A percentile compares a stretch with the other conserved stretches of the same genome.
phyloP scores from a whole-genome alignment of 202 grass and related monocot genomes.

The Zoysia matrella region DNA sequence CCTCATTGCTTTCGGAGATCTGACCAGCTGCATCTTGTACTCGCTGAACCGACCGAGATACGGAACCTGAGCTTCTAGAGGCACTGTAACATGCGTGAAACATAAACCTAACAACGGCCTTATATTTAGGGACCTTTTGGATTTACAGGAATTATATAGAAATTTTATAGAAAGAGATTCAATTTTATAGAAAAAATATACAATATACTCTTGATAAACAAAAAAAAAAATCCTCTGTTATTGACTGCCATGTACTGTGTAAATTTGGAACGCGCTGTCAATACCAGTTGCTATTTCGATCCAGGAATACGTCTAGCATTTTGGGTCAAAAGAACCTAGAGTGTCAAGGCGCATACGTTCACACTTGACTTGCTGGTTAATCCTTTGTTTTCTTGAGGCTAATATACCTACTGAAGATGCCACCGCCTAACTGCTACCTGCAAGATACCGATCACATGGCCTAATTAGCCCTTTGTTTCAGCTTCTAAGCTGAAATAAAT shows the following conservation, averaged over 20 bases:
- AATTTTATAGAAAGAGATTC: too few relatives aligned
- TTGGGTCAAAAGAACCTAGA: not conserved
- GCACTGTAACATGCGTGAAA: not conserved
- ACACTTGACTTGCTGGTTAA: not conserved
- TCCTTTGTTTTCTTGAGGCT: not conserved
- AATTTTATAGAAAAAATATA: too few relatives aligned
- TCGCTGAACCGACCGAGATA: not conserved
- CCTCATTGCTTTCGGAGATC: constrained; percentile 16
- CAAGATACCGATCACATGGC: not conserved
- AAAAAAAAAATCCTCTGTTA: too few relatives aligned
- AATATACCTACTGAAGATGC: not conserved
- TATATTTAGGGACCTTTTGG: not conserved
- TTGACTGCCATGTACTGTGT: too few relatives aligned
- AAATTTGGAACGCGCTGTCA: not conserved
- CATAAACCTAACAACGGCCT: not conserved
- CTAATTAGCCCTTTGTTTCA: not conserved
- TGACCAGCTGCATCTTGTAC: not conserved
- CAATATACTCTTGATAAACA: too few relatives aligned
- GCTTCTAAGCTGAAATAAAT: too few relatives aligned
- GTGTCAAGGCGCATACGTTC: not conserved
- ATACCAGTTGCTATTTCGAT: not conserved
- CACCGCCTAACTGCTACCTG: not conserved
- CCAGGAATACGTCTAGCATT: not conserved
- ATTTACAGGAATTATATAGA: too few relatives aligned
- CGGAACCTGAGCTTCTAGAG: not conserved